Percentiles rank a stretch among this genome's conserved stretches.
Evolutionary conservation across 2,329 filamentous ascomycete species (phyloP).

Genomic region (Microsporum ferrugineum): DNA sequence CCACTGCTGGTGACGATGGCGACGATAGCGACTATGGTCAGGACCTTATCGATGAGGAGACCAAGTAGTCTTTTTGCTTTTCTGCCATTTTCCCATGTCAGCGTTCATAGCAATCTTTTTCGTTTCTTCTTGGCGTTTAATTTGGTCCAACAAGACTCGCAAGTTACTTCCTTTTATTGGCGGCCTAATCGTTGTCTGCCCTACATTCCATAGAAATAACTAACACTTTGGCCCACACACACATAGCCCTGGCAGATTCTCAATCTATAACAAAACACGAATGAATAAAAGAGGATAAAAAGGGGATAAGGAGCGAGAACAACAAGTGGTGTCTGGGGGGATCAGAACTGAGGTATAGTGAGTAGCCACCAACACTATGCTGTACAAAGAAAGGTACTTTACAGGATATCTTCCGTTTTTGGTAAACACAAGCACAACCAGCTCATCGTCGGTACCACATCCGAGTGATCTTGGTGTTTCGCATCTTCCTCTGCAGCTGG

Average conservation of each 20-base stretch:
- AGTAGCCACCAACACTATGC: not conserved
- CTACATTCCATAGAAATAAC: not conserved
- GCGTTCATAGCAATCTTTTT: not conserved
- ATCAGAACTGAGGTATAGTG: not conserved
- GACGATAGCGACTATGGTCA: not conserved
- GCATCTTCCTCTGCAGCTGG: constrained; percentile 70
- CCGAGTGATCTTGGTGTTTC: constrained; percentile 44
- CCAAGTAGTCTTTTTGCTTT: not conserved
- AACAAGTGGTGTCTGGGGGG: not conserved
- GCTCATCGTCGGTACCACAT: constrained; percentile 46
- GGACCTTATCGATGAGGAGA: not conserved
- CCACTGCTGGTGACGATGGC: not conserved
- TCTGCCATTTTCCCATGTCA: not conserved
- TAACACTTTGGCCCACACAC: not conserved
- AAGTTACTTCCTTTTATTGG: not conserved
- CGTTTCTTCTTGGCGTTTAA: not conserved
- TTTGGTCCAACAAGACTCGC: too few relatives aligned
- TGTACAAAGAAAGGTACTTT: not conserved
- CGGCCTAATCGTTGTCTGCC: not conserved
- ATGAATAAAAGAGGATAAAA: not conserved
- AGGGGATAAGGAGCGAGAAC: not conserved
- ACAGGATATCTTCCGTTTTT: constrained; percentile 1
- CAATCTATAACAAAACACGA: not conserved
- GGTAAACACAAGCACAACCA: not conserved
- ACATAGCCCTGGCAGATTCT: not conserved